These are phyloP conservation scores for Solanum sejunctum DNA, from an alignment of 257 asterid genomes.

Conservation along the genomic window DNA sequence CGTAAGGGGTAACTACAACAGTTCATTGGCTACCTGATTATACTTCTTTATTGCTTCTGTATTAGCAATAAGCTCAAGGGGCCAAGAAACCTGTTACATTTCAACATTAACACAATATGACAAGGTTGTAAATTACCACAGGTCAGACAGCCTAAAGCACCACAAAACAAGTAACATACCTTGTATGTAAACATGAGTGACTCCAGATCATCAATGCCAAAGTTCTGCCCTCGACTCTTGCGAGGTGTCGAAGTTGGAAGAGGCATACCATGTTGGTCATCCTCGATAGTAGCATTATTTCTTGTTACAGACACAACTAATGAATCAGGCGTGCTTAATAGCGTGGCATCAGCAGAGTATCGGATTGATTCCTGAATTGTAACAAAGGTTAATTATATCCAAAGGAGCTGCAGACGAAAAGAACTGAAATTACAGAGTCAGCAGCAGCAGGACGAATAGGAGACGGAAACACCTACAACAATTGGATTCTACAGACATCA, in stretches of 20 bases:
- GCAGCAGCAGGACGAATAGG: background rate
- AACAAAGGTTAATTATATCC: background rate
- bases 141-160: background rate
- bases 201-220: slow-evolving; percentile 72
- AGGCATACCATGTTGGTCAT: slow-evolving; percentile 36
- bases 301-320: slow-evolving; percentile 62
- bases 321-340: slow-evolving; percentile 69
- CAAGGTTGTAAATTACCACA: background rate
- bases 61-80: slow-evolving; percentile 92
- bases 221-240: slow-evolving; percentile 49
- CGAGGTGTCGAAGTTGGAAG: slow-evolving; percentile 50
- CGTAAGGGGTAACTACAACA: background rate
- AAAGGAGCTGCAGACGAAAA: background rate
- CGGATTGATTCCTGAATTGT: slow-evolving; percentile 75
- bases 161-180: slow-evolving; percentile 20
- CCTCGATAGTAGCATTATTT: slow-evolving; percentile 33
- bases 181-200: slow-evolving; percentile 74
- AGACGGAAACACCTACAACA: background rate
- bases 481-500: background rate
- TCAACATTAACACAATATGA: slow-evolving; percentile 1
- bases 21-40: slow-evolving; percentile 58
- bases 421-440: background rate
- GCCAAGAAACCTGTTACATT: slow-evolving; percentile 76
- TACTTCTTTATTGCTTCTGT: slow-evolving; percentile 81
- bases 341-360: slow-evolving; percentile 76